These are phyloP conservation scores for Nicotiana otophora DNA, from an alignment of 257 asterid species.

Conservation along the genomic window DNA sequence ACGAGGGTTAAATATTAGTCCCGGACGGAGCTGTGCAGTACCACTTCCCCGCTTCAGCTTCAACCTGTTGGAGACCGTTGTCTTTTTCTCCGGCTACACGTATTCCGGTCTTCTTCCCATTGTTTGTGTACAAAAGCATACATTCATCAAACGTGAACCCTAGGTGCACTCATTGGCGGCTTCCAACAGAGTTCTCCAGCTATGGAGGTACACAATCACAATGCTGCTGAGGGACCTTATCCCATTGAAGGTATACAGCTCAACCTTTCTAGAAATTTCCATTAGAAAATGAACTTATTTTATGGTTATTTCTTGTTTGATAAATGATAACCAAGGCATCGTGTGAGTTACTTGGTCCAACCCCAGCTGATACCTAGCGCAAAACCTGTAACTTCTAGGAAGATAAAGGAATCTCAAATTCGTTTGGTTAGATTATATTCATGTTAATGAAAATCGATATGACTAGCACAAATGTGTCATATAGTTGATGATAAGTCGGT, in stretches of 20 bases:
- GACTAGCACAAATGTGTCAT: background rate
- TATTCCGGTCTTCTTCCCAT: too few species aligned
- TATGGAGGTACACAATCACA: conserved; percentile 1
- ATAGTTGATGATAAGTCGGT: background rate
- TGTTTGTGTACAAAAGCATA: background rate
- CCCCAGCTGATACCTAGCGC: background rate
- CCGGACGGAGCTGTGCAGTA: too few species aligned
- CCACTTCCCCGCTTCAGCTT: too few species aligned
- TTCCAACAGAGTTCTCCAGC: background rate
- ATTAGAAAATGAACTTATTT: background rate
- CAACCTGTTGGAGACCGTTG: too few species aligned
- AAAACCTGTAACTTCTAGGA: background rate
- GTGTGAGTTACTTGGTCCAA: background rate
- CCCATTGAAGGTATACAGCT: background rate
- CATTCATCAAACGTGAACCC: background rate
- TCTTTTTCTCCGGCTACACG: too few species aligned
- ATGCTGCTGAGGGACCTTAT: background rate
- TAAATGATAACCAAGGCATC: background rate
- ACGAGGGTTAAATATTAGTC: too few species aligned
- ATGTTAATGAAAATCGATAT: background rate
- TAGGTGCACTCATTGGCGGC: background rate
- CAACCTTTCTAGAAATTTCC: background rate
- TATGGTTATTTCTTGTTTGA: background rate
- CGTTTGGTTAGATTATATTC: background rate
- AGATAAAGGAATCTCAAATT: background rate